Evolutionary conservation across 805 yeast genomes (phyloP).

Genomic region (baker's yeast (Saccharomyces cerevisiae)): DNA sequence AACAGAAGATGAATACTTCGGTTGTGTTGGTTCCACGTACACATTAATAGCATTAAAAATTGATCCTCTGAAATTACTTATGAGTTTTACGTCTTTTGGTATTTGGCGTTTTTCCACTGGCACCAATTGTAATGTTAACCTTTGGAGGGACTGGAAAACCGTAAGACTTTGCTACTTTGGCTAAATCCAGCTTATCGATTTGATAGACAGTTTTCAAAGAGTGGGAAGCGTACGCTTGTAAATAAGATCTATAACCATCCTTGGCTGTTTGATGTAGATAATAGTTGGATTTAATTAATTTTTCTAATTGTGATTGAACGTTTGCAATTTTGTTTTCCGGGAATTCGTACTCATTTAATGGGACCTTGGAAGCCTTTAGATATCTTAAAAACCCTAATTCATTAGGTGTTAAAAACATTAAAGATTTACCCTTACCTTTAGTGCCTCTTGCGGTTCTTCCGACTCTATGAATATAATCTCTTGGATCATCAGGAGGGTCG

Average conservation of each 20-base stretch:
- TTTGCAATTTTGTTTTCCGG: constrained; percentile 91
- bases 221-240: constrained; percentile 96
- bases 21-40: neutral
- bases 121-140: constrained; percentile 92
- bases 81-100: constrained; percentile 20
- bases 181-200: constrained; percentile 88
- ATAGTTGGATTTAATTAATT: constrained; percentile 82
- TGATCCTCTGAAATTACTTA: neutral
- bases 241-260: constrained; percentile 93
- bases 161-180: constrained; percentile 89
- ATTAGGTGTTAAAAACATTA: constrained; percentile 90
- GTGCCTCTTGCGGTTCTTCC: constrained; percentile 98
- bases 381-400: constrained; percentile 93
- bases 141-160: constrained; percentile 95
- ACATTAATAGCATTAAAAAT: neutral
- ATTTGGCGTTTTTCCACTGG: constrained; percentile 61
- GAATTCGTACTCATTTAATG: constrained; percentile 94
- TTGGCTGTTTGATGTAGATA: constrained; percentile 93
- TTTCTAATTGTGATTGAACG: constrained; percentile 88
- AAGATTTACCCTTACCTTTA: constrained; percentile 80
- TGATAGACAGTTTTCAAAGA: constrained; percentile 93
- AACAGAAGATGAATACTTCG: neutral
- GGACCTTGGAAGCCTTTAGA: constrained; percentile 93
- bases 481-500: constrained; percentile 99
- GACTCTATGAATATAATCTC: constrained; percentile 97